phyloP scores from a whole-genome alignment of 2,329 filamentous ascomycete genomes.

The Aspergillus costaricaensis region DNA sequence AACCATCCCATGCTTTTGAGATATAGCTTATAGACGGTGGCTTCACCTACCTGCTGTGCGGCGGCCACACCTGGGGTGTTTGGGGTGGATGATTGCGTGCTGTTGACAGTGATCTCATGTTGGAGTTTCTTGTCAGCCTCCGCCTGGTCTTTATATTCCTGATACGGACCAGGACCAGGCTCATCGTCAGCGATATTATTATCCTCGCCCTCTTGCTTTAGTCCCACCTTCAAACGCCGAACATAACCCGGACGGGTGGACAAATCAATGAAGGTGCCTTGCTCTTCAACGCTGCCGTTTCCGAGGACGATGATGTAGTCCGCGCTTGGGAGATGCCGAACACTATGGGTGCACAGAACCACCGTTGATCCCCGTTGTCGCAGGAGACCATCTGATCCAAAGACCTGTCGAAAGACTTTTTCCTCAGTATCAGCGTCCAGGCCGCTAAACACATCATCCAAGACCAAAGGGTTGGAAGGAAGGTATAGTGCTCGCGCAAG shows the following conservation, averaged over 20 bases:
- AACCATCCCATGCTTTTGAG: slow-evolving; percentile 26
- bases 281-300: slow-evolving; percentile 4
- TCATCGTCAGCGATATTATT: too few species aligned
- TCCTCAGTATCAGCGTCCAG: not conserved
- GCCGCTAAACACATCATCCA: not conserved
- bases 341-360: not conserved
- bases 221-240: slow-evolving; percentile 1
- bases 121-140: too few species aligned
- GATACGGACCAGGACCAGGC: too few species aligned
- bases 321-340: not conserved
- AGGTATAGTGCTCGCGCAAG: not conserved
- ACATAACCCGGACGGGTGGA: slow-evolving; percentile 4
- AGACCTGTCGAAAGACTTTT: not conserved
- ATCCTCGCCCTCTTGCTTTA: not conserved
- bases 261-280: slow-evolving; percentile 6
- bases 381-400: not conserved
- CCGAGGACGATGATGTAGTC: not conserved
- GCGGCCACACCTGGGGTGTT: slow-evolving; percentile 24
- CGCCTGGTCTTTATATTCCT: too few species aligned
- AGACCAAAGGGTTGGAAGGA: not conserved
- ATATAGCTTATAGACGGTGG: slow-evolving; percentile 30
- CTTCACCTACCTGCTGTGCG: slow-evolving; percentile 39
- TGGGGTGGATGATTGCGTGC: not conserved
- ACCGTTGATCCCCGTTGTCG: not conserved
- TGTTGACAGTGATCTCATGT: too few species aligned